Conservation (phyloP, 2,329 filamentous ascomycete genomes). For the Aspergillaceae sp. region DNA sequence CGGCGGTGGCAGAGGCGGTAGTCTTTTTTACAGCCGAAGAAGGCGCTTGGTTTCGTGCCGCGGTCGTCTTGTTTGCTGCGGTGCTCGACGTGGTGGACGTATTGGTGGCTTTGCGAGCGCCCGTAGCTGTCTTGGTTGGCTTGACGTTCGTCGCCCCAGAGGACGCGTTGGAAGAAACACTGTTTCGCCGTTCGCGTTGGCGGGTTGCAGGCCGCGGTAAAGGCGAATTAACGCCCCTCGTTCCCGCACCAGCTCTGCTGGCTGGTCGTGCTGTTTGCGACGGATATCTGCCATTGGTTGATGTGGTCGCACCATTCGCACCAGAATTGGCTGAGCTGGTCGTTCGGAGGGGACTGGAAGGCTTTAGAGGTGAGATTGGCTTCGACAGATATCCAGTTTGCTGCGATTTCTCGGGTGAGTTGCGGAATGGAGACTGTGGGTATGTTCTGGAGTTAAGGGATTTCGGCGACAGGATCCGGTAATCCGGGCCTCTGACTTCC, state of each 20-base stretch:
- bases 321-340: slow-evolving; percentile 13
- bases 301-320: slow-evolving; percentile 14
- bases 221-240: slow-evolving; percentile 21
- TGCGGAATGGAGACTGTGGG: slow-evolving; percentile 47
- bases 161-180: slow-evolving; percentile 30
- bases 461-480: slow-evolving; percentile 67
- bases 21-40: slow-evolving; percentile 29
- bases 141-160: slow-evolving; percentile 32
- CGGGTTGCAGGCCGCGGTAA: slow-evolving; percentile 31
- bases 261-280: slow-evolving; percentile 24
- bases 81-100: slow-evolving; percentile 13
- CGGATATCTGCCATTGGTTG: slow-evolving; percentile 17
- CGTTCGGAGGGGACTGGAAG: slow-evolving; percentile 32
- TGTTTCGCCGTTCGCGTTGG: slow-evolving; percentile 31
- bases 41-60: slow-evolving; percentile 22
- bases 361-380: slow-evolving; percentile 56
- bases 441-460: slow-evolving; percentile 69
- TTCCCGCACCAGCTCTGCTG: slow-evolving; percentile 21
- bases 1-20: slow-evolving; percentile 26
- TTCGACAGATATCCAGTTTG: slow-evolving; percentile 51
- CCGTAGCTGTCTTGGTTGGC: slow-evolving; percentile 19
- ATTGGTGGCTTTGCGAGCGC: slow-evolving; percentile 22
- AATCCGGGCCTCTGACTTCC: slow-evolving; percentile 39
- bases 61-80: slow-evolving; percentile 22
- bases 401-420: slow-evolving; percentile 34